Percentiles rank a stretch among this genome's conserved stretches.
Evolutionary conservation across 169 alveolate genomes (phyloP).

Genomic region (Babesia ovata): DNA sequence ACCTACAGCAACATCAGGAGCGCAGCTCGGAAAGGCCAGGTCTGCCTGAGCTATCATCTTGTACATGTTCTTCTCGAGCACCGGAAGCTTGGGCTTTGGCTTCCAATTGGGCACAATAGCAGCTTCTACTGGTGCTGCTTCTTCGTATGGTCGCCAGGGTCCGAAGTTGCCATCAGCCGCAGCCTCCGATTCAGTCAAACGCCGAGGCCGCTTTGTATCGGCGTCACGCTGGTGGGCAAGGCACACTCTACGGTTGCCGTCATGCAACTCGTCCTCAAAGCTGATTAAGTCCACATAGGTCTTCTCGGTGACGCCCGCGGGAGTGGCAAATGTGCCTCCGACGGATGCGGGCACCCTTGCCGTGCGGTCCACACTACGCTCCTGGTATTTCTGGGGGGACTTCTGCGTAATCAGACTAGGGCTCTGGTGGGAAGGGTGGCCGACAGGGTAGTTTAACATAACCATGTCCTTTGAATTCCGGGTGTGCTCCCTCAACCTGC

Average conservation of each 20-base stretch:
- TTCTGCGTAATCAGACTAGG: not conserved
- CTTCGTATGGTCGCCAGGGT: conserved; percentile 70
- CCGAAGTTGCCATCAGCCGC: conserved; percentile 50
- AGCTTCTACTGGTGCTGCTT: conserved; percentile 38
- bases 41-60: conserved; percentile 42
- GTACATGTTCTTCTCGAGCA: conserved; percentile 25
- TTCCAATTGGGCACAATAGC: not conserved
- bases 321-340: conserved; percentile 46
- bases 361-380: conserved; percentile 2
- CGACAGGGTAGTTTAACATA: conserved; percentile 60
- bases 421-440: conserved; percentile 46
- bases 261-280: conserved; percentile 39
- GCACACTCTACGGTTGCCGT: conserved; percentile 32
- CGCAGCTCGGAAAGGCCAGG: conserved; percentile 38
- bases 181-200: conserved; percentile 41
- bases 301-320: conserved; percentile 65
- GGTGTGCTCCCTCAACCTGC: conserved; percentile 35
- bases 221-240: conserved; percentile 19
- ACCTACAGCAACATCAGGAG: conserved; percentile 33
- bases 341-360: conserved; percentile 14
- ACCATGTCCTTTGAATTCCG: conserved; percentile 41
- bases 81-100: conserved; percentile 7
- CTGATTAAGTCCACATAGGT: conserved; percentile 50
- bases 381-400: conserved; percentile 13
- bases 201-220: conserved; percentile 22